Base-by-base conservation (phyloP, 805 yeast species). In the Nakazawaea laoshanensis region DNA sequence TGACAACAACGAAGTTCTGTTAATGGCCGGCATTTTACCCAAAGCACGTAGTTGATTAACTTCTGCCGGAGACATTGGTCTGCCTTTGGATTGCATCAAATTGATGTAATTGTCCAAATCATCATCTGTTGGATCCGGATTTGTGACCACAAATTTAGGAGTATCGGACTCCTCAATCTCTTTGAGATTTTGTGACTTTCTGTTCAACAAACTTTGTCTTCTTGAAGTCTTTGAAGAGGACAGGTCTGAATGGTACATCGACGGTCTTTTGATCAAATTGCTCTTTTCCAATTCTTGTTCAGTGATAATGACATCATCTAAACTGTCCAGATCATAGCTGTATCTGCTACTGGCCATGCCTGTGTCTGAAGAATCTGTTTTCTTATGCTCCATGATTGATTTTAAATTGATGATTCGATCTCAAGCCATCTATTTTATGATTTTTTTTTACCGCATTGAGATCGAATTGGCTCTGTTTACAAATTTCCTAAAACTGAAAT, bases 1-100 rank as follows among this genome's bases (percentile, higher is more conserved):
- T 1, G 63, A 57, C 29, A 55, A 24, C 39, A 50, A 36, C 1
- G 63, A 58, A 2, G 47, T 38, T 35, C 63, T 37, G 20, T 27
- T 30, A 28, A 28, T 10, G n/a, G 23, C 5, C 11, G 35, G 32
- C 9, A 19, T 11, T 27, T 30, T 31, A 4, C 35, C 35, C 29
- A 36, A 19, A 11, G 27, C 4, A 16, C 18, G 30, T 23, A 36
- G 28, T 8, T 23, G 32, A 4, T 12, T 19, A 13, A 36, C 23
- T 13, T 36, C 39, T 18, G 30, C 35, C 3, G 27, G 22, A 3
- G 39, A 17, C 5, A 36, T 20, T 18, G 10, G 23, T 17, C 19
- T 11, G 7, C 35, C 35, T 27, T 36, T 36, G 11, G 28, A 5
- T 9, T 14, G 19, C 29, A 36, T 28, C 25, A 31, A 27, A 5